Evolutionary conservation across 768 basidiomycete genomes (phyloP).

Genomic region (Tephrocybe sp.): DNA sequence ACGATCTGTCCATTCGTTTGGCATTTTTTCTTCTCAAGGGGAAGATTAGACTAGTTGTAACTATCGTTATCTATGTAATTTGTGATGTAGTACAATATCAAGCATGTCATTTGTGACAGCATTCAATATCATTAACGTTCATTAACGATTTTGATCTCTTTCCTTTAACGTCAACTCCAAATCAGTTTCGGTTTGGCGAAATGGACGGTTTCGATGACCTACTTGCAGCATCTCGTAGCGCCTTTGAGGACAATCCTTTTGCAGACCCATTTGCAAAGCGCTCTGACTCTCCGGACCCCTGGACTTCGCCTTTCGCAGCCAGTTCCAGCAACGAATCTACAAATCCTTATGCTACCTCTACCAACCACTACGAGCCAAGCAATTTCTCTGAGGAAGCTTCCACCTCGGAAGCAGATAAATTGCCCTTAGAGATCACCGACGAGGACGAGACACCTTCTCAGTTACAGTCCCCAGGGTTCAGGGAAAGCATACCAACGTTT

Average conservation of each 20-base stretch:
- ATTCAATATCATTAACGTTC: not conserved
- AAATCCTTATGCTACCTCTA: conserved; percentile 25
- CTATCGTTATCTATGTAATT: conserved; percentile 3
- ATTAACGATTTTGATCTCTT: not conserved
- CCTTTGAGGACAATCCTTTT: conserved; percentile 75
- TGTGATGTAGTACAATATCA: conserved; percentile 1
- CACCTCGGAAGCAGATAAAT: conserved; percentile 33
- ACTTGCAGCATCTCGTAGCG: conserved; percentile 54
- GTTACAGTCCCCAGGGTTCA: conserved; percentile 48
- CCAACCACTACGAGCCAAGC: conserved; percentile 22
- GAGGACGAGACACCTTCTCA: conserved; percentile 29
- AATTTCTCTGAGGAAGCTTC: conserved; percentile 22
- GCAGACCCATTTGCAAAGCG: conserved; percentile 69
- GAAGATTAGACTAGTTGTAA: conserved; percentile 11
- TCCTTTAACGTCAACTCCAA: not conserved
- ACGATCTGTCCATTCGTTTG: conserved; percentile 3
- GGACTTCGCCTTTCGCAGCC: conserved; percentile 57
- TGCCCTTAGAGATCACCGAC: conserved; percentile 21
- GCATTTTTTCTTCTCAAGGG: conserved; percentile 1
- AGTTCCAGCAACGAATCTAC: conserved; percentile 24
- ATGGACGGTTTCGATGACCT: conserved; percentile 85
- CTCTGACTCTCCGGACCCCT: conserved; percentile 72
- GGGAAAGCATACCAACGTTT: conserved; percentile 44
- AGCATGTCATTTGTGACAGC: not conserved
- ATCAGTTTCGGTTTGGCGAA: not conserved